Percentiles rank a stretch among this genome's conserved stretches.
Evolutionary conservation across 345 rosid species (phyloP).

Genomic region (Eucalyptus caleyi): DNA sequence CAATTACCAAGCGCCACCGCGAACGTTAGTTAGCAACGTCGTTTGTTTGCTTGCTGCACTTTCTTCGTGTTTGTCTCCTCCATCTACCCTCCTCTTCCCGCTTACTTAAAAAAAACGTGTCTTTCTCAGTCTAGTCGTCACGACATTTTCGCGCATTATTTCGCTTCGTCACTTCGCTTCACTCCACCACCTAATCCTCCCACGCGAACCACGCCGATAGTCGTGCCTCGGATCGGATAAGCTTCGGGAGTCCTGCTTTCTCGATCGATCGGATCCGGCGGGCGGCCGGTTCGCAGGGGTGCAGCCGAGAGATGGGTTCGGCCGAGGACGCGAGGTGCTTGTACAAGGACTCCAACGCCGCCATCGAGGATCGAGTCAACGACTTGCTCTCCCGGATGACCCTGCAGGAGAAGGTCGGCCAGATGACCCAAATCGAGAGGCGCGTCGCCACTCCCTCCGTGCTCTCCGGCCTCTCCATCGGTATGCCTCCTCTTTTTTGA

Average conservation of each 20-base stretch:
- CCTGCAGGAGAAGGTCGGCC: constrained; percentile 63
- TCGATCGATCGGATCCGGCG: background rate
- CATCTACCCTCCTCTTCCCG: background rate
- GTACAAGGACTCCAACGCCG: constrained; percentile 48
- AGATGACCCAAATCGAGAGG: constrained; percentile 86
- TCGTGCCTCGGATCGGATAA: background rate
- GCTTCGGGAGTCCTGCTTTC: background rate
- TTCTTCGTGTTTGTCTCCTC: background rate
- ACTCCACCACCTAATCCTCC: background rate
- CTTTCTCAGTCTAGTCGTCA: background rate
- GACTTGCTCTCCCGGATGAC: constrained; percentile 88
- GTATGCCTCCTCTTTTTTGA: constrained; percentile 5
- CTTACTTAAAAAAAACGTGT: background rate
- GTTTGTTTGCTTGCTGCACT: background rate
- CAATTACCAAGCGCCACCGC: background rate
- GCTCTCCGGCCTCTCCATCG: constrained; percentile 38
- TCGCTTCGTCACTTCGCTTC: background rate
- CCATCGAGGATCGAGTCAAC: constrained; percentile 52
- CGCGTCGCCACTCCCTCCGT: constrained; percentile 26
- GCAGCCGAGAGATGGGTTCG: background rate
- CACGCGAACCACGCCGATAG: background rate
- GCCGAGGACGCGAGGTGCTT: constrained; percentile 15
- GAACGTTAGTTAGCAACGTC: background rate
- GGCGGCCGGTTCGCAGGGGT: background rate
- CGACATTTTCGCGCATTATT: background rate